phyloP scores from a whole-genome alignment of 495 filamentous ascomycete genomes.

The Thermothielavioides terrestris region DNA sequence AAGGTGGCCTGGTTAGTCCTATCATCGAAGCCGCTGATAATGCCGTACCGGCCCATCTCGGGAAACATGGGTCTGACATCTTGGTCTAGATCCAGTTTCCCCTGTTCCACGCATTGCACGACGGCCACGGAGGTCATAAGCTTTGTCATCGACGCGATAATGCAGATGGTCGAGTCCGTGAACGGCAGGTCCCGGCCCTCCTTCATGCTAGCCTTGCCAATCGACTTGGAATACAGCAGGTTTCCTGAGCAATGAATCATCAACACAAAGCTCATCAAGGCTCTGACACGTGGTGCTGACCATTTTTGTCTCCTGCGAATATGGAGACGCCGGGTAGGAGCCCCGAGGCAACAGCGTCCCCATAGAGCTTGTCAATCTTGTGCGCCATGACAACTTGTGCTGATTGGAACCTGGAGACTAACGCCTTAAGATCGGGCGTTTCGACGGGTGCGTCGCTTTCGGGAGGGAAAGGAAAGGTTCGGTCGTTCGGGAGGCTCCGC shows the following conservation, averaged over 20 bases:
- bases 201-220: conserved; percentile 5
- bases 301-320: conserved; percentile 5
- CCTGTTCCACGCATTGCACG: conserved; percentile 25
- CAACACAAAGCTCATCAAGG: neutral
- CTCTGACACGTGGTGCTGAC: neutral
- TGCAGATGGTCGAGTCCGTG: conserved; percentile 2
- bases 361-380: conserved; percentile 3
- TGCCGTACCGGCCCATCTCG: conserved; percentile 21
- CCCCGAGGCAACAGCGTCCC: conserved; percentile 2
- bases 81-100: conserved; percentile 25
- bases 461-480: no score
- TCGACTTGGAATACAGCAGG: conserved; percentile 9
- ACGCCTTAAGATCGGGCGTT: no score
- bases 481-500: no score
- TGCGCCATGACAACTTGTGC: no score
- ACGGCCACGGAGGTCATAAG: conserved; percentile 27
- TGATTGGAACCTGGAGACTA: no score
- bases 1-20: neutral
- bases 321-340: conserved; percentile 6
- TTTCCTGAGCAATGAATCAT: neutral
- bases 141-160: conserved; percentile 28
- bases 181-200: conserved; percentile 1
- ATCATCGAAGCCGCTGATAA: conserved; percentile 22
- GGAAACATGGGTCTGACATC: conserved; percentile 22
- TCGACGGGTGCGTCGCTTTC: no score